Conservation (phyloP, 805 yeast genomes). For the Wickerhamomyces alni region DNA sequence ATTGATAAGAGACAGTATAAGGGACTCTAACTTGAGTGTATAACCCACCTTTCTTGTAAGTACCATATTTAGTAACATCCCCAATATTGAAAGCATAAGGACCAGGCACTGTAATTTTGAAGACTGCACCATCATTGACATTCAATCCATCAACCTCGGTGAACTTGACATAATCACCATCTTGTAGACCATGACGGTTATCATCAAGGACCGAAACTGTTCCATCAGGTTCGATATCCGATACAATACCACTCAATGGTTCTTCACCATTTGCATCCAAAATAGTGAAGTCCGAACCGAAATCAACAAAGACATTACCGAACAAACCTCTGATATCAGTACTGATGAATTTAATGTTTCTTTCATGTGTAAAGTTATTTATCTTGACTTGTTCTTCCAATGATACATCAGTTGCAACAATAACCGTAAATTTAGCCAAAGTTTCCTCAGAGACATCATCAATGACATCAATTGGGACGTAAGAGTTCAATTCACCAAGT, state of each 20-base stretch:
- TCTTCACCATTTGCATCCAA: constrained; percentile 92
- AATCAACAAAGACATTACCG: constrained; percentile 85
- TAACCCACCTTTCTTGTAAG: constrained; percentile 77
- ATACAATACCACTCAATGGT: constrained; percentile 78
- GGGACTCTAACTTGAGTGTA: constrained; percentile 94
- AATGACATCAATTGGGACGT: constrained; percentile 78
- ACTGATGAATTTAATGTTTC: constrained; percentile 71
- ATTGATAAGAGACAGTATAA: constrained; percentile 49
- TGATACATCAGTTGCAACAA: constrained; percentile 74
- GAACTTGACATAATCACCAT: constrained; percentile 85
- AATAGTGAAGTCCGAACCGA: constrained; percentile 76
- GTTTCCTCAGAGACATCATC: constrained; percentile 46
- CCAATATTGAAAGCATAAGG: constrained; percentile 88
- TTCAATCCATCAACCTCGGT: constrained; percentile 79
- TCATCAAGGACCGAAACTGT: constrained; percentile 92
- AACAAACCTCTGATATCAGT: constrained; percentile 85
- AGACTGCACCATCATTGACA: constrained; percentile 68
- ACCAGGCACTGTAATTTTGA: constrained; percentile 79
- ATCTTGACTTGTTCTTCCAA: constrained; percentile 71
- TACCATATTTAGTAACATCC: constrained; percentile 48
- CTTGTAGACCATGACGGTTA: constrained; percentile 88
- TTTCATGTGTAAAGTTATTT: constrained; percentile 67
- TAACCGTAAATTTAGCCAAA: constrained; percentile 61
- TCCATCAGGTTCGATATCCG: constrained; percentile 83
- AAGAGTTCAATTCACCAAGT: constrained; percentile 78